Base-by-base conservation (phyloP, 257 asterid species). In the Salvia splendens region DNA sequence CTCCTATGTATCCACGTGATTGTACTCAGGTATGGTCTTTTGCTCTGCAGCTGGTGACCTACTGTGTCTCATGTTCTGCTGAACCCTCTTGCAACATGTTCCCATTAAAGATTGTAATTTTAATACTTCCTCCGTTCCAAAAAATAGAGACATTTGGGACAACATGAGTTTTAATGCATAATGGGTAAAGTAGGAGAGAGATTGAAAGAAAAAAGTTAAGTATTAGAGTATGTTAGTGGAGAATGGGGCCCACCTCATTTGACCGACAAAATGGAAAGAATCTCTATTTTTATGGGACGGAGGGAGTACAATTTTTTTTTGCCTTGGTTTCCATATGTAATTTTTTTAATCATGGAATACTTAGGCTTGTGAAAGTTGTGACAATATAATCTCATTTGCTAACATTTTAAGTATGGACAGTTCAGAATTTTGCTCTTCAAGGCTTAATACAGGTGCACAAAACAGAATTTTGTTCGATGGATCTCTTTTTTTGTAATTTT, bases 1-100 rank as follows among this genome's bases (percentile, higher is more conserved):
- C 79, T 62, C 96, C 96, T 57, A 93, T 93, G 97, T 89, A 81
- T 73, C 64, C 86, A 11, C 91, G 86, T 16, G 99, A 93, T 78
- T 93, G 99, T 87, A 75, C 97, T 67, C 96, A 90, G 96, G 99
- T 93, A 82, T 12, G 73, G 43, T 68, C 62, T 40, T 60, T 16
- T 32, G 43, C 59, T 58, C 38, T 70, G 50, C 32, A 65, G 65
- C 52, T 57, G 66, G 62, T 52, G 46, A 65, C 62, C 72, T 30
- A 9, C 48, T 71, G 43, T 68, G 65, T 57, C 58, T 65, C 56
- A 54, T 59, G 24, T 36, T 55, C 20, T 10, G 45, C 42, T 55
- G 43, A 46, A 43, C 16, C 14, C 3, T 46, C 71, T 53, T 69
- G 46, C 59, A 30, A 12, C 49, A 51, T 11, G 7, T 47, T 67